Base-by-base conservation (phyloP, 2,329 filamentous ascomycete genomes). In the Pseudocercospora crystallina region DNA sequence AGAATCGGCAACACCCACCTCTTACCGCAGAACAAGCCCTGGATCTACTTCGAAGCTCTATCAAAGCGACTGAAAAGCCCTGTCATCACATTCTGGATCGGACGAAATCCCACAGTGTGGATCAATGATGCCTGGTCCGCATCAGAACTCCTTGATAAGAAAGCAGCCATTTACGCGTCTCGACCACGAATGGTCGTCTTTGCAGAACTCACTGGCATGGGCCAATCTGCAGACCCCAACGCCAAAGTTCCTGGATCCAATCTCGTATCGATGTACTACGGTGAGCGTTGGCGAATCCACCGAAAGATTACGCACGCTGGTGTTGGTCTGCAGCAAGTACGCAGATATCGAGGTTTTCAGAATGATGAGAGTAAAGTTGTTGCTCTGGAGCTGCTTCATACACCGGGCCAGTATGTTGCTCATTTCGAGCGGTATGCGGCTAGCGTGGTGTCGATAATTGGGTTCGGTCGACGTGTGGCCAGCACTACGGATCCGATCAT, bases 341-440 rank as follows among this genome's bases (percentile, higher is more conserved):
- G 76, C 2, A 74, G 73, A 46, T 80, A 80, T 56, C 73, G 77
- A 1, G 61, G 66, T 3, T 77, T 83, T 51, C 80, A 84, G 61
- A 80, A 83, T 59, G 75, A 80, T 56, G 80, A 83, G 67, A 81
- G 78, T 62, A 75, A 74, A 37, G 65, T 80, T 2, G 74, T 82
- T n/a, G 80, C 79, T 1, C 71, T 71, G n/a, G 73, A 79, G 52
- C 60, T 80, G 7, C 64, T 80, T 4, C 63, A 57, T 1, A 68
- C 66, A 2, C 76, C 78, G 0, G 66, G 69, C 5, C 68, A 74
- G 10, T 81, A 77, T 51, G 78, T 80, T 12, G 75, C 74, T 54
- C 78, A 80, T 49, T 75, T 80, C 40, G 78, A 81, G 66, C 70
- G 79, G 9, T 72, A 70, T 72, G 77, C 79, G 9, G 79, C 77